These are phyloP conservation scores for Termitomyces sp. DNA, from an alignment of 768 basidiomycete genomes.

Conservation along the genomic window DNA sequence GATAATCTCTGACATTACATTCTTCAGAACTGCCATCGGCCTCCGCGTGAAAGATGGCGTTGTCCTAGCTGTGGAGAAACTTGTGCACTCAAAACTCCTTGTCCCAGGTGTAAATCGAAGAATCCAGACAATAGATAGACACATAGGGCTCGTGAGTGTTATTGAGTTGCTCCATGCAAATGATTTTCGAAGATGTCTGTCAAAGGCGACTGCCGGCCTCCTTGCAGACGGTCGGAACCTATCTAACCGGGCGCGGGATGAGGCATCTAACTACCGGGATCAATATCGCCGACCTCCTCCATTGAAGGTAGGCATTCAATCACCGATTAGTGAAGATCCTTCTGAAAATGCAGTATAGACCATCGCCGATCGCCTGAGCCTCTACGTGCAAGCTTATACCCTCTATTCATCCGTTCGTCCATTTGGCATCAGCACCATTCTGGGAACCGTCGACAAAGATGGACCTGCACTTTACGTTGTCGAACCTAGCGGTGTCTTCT, in stretches of 20 bases:
- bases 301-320: conserved; percentile 53
- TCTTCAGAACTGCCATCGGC: conserved; percentile 85
- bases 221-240: conserved; percentile 91
- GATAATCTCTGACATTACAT: neutral
- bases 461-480: conserved; percentile 86
- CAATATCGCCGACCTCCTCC: conserved; percentile 69
- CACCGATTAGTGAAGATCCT: neutral
- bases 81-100: conserved; percentile 92
- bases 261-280: conserved; percentile 71
- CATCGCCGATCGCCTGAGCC: conserved; percentile 69
- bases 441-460: conserved; percentile 84
- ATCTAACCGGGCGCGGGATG: conserved; percentile 78
- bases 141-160: conserved; percentile 78
- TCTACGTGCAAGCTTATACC: conserved; percentile 94
- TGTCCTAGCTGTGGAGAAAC: conserved; percentile 95
- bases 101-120: conserved; percentile 90
- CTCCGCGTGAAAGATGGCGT: conserved; percentile 92
- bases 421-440: conserved; percentile 91
- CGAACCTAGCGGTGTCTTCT: conserved; percentile 92
- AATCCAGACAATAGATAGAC: conserved; percentile 90
- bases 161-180: neutral
- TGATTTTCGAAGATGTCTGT: neutral
- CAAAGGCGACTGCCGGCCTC: conserved; percentile 87
- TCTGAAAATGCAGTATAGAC: conserved; percentile 16
- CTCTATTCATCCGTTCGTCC: conserved; percentile 97